phyloP scores from a whole-genome alignment of 805 yeast species.

The Barnettozyma sp. region DNA sequence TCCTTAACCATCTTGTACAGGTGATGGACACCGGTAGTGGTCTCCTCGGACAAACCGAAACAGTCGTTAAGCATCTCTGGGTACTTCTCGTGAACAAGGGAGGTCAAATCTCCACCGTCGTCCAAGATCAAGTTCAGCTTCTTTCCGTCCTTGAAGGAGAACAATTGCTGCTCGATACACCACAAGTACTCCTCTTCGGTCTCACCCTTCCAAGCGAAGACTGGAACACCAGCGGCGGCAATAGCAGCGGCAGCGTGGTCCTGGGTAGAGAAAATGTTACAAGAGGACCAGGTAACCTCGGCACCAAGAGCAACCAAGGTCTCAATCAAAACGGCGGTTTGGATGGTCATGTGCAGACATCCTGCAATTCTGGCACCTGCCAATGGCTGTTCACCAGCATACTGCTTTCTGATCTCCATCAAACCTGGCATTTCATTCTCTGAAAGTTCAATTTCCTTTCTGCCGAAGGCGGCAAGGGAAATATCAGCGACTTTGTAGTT shows the following conservation, averaged over 20 bases:
- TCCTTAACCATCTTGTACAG: slow-evolving; percentile 93
- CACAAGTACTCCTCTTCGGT: slow-evolving; percentile 98
- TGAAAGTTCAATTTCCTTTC: slow-evolving; percentile 97
- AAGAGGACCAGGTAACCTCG: slow-evolving; percentile 98
- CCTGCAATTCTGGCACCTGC: slow-evolving; percentile 99
- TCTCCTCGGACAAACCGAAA: slow-evolving; percentile 96
- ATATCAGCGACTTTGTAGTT: slow-evolving; percentile 96
- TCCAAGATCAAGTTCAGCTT: slow-evolving; percentile 95
- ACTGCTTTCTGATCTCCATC: slow-evolving; percentile 92
- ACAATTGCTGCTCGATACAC: slow-evolving; percentile 99
- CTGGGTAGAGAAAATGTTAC: slow-evolving; percentile 99
- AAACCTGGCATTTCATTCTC: slow-evolving; percentile 99
- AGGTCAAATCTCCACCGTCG: slow-evolving; percentile 98
- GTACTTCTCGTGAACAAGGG: slow-evolving; percentile 94
- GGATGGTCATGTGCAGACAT: slow-evolving; percentile 98
- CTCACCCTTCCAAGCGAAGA: slow-evolving; percentile 99
- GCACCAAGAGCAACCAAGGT: slow-evolving; percentile 97
- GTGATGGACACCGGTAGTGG: slow-evolving; percentile 99
- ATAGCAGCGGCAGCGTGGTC: slow-evolving; percentile 99
- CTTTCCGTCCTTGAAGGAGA: slow-evolving; percentile 93
- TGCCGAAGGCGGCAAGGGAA: slow-evolving; percentile 98
- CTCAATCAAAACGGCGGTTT: slow-evolving; percentile 98
- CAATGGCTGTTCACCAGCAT: slow-evolving; percentile 89
- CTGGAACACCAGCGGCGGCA: slow-evolving; percentile 99
- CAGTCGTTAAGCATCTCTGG: slow-evolving; percentile 96